A percentile compares a stretch with the other conserved stretches of the same genome.
phyloP scores from a whole-genome alignment of 352 stramenopile genomes.

The Elongisporangium prolatum region DNA sequence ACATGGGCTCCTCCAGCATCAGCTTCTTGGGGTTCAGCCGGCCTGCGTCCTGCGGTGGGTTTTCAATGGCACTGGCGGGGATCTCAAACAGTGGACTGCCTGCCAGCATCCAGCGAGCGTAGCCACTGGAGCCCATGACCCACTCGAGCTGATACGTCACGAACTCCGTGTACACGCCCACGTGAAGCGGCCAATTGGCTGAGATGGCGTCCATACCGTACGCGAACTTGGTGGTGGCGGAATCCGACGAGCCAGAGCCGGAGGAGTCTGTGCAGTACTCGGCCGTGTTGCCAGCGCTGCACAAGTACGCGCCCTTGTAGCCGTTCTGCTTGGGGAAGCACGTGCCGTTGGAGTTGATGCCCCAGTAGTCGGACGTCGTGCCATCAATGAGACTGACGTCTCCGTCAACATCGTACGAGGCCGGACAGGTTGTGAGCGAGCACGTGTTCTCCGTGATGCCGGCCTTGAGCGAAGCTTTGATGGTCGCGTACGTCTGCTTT shows the following conservation, averaged over 20 bases:
- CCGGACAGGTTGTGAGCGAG: constrained; percentile 32
- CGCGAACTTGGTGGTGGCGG: constrained; percentile 26
- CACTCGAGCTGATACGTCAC: constrained; percentile 68
- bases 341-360: constrained; percentile 59
- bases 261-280: constrained; percentile 19
- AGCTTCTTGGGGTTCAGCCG: constrained; percentile 76
- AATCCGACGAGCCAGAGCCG: constrained; percentile 10
- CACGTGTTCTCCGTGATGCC: constrained; percentile 57
- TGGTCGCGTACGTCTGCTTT: constrained; percentile 29
- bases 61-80: constrained; percentile 43
- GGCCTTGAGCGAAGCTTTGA: constrained; percentile 29
- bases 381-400: constrained; percentile 37
- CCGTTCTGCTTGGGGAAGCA: constrained; percentile 55
- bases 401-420: constrained; percentile 45
- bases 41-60: constrained; percentile 35
- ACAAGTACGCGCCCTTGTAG: constrained; percentile 51
- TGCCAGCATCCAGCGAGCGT: constrained; percentile 77
- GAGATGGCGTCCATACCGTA: constrained; percentile 94
- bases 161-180: constrained; percentile 78
- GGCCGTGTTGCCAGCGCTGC: constrained; percentile 36
- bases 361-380: constrained; percentile 26
- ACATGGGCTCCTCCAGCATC: constrained; percentile 93
- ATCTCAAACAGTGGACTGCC: constrained; percentile 88
- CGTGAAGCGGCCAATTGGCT: constrained; percentile 83
- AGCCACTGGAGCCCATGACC: constrained; percentile 48